Conservation (phyloP, 2,329 filamentous ascomycete species). For the Paecilomyces formosus region DNA sequence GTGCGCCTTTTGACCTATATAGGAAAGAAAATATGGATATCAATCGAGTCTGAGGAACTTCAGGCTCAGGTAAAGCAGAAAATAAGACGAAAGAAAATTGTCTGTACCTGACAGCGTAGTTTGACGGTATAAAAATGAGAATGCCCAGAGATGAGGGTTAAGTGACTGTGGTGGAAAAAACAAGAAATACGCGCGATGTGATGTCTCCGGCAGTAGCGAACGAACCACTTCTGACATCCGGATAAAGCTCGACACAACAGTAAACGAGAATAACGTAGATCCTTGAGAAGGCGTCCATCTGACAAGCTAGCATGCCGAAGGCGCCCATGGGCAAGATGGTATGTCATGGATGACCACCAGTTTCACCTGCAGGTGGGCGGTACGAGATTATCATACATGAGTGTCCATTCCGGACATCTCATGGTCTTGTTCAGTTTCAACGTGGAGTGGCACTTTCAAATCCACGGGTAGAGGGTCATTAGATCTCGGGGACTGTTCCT, state of each 20-base stretch:
- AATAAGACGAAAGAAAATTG: not conserved
- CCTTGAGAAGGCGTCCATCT: not conserved
- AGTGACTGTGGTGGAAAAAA: not conserved
- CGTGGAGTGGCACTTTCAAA: not conserved
- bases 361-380: not conserved
- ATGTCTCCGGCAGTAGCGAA: not conserved
- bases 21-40: not conserved
- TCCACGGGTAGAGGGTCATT: not conserved
- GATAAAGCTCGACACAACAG: not conserved
- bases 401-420: not conserved
- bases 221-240: not conserved
- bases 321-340: not conserved
- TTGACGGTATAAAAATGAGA: not conserved
- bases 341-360: not conserved
- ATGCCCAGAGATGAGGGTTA: not conserved
- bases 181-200: not conserved
- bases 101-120: not conserved
- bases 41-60: not conserved
- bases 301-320: not conserved
- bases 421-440: not conserved
- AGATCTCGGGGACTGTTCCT: conserved; percentile 9
- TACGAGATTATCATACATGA: not conserved
- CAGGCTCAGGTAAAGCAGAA: not conserved
- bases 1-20: not conserved
- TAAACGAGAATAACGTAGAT: not conserved